Evolutionary conservation across 352 stramenopile species (phyloP).

Genomic region (Pythium aristosporum): DNA sequence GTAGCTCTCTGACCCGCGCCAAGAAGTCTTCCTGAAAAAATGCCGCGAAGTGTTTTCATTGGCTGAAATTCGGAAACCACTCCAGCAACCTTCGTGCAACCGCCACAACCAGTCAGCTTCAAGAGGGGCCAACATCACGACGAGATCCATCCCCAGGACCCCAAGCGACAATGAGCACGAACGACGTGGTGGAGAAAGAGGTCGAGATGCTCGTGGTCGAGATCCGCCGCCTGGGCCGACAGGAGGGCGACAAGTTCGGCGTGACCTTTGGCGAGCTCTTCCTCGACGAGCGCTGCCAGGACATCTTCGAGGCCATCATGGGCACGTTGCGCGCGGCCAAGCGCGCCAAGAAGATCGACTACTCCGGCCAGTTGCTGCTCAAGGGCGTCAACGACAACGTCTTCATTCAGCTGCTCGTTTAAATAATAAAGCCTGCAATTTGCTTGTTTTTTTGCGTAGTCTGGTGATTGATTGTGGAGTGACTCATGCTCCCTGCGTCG

Average conservation of each 20-base stretch:
- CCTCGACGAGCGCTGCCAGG: conserved; percentile 77
- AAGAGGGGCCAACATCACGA: neutral
- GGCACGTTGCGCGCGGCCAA: conserved; percentile 82
- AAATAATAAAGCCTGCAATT: neutral
- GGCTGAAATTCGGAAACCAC: conserved; percentile 19
- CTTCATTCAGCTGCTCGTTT: conserved; percentile 64
- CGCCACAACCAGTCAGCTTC: conserved; percentile 20
- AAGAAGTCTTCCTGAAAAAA: conserved; percentile 22
- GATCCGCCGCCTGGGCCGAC: conserved; percentile 58
- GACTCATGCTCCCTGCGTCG: neutral
- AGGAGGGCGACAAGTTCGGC: conserved; percentile 50
- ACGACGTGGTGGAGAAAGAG: conserved; percentile 70
- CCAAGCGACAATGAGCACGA: conserved; percentile 3
- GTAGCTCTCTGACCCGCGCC: neutral
- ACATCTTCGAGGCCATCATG: conserved; percentile 81
- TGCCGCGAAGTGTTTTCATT: conserved; percentile 32
- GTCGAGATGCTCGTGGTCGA: conserved; percentile 67
- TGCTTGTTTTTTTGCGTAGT: neutral
- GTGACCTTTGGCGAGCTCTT: conserved; percentile 82
- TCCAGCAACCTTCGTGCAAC: conserved; percentile 18
- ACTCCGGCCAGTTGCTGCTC: conserved; percentile 77
- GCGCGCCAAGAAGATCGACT: conserved; percentile 73
- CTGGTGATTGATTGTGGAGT: too few relatives aligned
- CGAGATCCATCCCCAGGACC: neutral
- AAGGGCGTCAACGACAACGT: conserved; percentile 82